Evolutionary conservation across 495 filamentous ascomycete genomes (phyloP).

Genomic region (Poronia punctata): DNA sequence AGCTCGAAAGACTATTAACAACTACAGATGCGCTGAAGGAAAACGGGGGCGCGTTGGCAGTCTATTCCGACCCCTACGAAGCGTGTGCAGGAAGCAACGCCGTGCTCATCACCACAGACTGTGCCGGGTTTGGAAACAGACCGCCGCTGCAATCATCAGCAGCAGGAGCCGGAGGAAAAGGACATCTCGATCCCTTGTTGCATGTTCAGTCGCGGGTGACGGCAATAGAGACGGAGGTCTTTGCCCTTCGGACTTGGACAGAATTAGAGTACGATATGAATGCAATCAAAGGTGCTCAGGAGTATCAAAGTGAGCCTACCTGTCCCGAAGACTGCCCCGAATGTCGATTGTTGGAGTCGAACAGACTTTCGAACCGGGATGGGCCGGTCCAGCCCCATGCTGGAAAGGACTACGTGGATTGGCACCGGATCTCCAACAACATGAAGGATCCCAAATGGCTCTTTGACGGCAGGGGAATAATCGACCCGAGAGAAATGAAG

Average conservation of each 20-base stretch:
- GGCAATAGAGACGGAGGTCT: conserved; percentile 26
- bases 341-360: conserved; percentile 23
- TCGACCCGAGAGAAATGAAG: conserved; percentile 50
- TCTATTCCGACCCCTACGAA: conserved; percentile 43
- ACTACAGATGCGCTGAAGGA: conserved; percentile 27
- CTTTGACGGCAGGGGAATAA: conserved; percentile 62
- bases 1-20: conserved; percentile 34
- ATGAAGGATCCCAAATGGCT: conserved; percentile 65
- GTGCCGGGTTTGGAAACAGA: conserved; percentile 51
- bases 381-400: too few species aligned
- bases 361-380: conserved; percentile 14
- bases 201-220: conserved; percentile 13
- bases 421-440: conserved; percentile 28
- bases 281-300: conserved; percentile 8
- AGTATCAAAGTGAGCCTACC: conserved; percentile 26
- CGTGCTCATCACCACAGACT: conserved; percentile 57
- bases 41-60: conserved; percentile 28
- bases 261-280: conserved; percentile 14
- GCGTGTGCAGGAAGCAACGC: conserved; percentile 48
- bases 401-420: conserved; percentile 14
- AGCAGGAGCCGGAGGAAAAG: conserved; percentile 8
- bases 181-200: conserved; percentile 17
- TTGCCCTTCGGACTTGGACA: not conserved
- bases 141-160: not conserved
- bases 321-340: conserved; percentile 30